Conservation (phyloP, 140 eudicot genomes). For the Anethum foeniculum region DNA sequence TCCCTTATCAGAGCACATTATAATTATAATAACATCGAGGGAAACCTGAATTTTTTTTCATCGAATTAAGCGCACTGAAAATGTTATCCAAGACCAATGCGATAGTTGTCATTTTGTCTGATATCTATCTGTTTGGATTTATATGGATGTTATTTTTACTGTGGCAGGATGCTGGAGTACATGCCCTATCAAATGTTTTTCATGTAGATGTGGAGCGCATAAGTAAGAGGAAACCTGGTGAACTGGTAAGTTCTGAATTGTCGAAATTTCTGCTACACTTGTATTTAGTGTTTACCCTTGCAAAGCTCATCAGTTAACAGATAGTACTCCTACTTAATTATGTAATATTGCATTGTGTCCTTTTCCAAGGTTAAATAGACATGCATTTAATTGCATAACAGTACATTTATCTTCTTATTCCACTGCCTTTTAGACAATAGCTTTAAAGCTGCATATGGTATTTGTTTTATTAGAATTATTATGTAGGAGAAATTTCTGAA, state of each 20-base stretch:
- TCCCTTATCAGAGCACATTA: neutral
- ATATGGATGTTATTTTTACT: neutral
- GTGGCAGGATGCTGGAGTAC: slow-evolving; percentile 92
- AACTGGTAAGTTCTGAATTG: slow-evolving; percentile 46
- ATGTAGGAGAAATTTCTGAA: neutral
- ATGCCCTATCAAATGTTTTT: slow-evolving; percentile 89
- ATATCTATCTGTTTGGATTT: neutral
- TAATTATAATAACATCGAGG: neutral
- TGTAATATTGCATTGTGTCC: neutral
- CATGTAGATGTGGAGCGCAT: slow-evolving; percentile 93
- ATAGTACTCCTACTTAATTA: neutral
- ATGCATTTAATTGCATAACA: neutral
- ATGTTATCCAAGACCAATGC: neutral
- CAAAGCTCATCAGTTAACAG: neutral
- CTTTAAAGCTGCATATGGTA: neutral
- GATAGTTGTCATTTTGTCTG: neutral
- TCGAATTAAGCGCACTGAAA: neutral
- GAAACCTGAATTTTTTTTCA: neutral
- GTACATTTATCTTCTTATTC: neutral
- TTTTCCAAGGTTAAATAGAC: neutral
- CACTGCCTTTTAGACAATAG: neutral
- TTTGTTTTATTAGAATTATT: neutral
- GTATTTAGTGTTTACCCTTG: neutral
- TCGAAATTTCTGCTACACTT: neutral
- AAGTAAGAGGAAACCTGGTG: slow-evolving; percentile 93